Evolutionary conservation across 495 filamentous ascomycete species (phyloP), one percentile per base, ranked within the genome.

Genomic region (Hypoxylon cercidicola): DNA sequence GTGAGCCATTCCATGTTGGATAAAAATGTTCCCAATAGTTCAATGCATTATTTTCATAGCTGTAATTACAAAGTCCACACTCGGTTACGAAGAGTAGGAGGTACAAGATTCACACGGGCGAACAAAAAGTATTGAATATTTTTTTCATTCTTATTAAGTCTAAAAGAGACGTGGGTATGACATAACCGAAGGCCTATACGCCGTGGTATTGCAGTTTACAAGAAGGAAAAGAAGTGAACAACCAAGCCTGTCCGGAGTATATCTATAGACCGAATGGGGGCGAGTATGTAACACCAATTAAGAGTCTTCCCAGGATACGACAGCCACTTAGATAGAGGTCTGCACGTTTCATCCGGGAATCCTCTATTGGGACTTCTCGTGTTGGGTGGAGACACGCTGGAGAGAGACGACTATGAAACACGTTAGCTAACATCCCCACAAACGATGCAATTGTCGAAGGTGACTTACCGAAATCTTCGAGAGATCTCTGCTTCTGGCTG

Each of bases 401-500:
- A 93, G 83, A 45, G 89, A 90, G 74, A 93, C 89, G 70, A 91
- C 89, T 86, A 47, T 53, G 37, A 64, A 72, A 45, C 37, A 55
- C 50, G 71, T 78, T 79, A 78, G 76, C 66, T 45, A 60, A 28
- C n/a, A 61, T 13, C 47, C 78, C 74, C 76, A 75, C 35, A 53
- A 39, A n/a, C 16, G 25, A 5, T 23, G 0, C 1, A 35, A 19
- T 52, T 2, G 21, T 34, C 4, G 40, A 60, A 43, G 32, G 28
- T 0, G 66, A 82, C 88, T 85, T 85, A 92, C 89, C 83, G 64
- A 96, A 94, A 76, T 97, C 93, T 79, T 97, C 93, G 60, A 92
- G 77, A 1, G 85, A 87, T 55, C 90, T 81, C 79, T 93, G 88
- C 78, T 89, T 90, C 64, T 84, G 80, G 74, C 85, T 87, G 75